phyloP scores from a whole-genome alignment of 73 alveolate genomes.

The Loxodes magnus region DNA sequence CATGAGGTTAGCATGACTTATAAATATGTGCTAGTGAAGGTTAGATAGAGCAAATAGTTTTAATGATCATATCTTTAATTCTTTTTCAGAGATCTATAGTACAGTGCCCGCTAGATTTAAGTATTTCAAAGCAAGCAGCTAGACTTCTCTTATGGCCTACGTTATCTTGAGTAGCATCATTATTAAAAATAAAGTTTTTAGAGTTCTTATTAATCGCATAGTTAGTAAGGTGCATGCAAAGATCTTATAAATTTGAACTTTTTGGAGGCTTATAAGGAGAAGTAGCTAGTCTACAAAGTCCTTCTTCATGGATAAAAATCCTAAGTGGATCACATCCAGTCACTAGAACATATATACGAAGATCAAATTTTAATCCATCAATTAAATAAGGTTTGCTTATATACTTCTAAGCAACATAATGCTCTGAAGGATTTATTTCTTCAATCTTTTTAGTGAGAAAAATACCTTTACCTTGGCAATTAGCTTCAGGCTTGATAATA shows the following conservation, averaged over 20 bases:
- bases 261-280: conserved; percentile 35
- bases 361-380: too few relatives aligned
- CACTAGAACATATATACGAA: too few relatives aligned
- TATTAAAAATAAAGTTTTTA: conserved; percentile 24
- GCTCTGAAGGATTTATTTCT: conserved; percentile 51
- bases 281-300: conserved; percentile 67
- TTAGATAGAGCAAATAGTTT: conserved; percentile 31
- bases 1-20: conserved; percentile 39
- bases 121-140: conserved; percentile 22
- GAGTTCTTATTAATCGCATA: conserved; percentile 37
- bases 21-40: conserved; percentile 42
- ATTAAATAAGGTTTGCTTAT: too few relatives aligned
- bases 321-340: conserved; percentile 78
- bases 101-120: too few relatives aligned
- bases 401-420: conserved; percentile 82
- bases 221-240: conserved; percentile 36
- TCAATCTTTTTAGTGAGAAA: too few relatives aligned
- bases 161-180: conserved; percentile 28
- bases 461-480: too few relatives aligned
- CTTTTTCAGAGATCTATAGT: too few relatives aligned
- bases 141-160: conserved; percentile 33
- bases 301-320: conserved; percentile 85
- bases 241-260: conserved; percentile 19
- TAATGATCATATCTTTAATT: too few relatives aligned
- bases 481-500: conserved; percentile 36